A percentile compares a stretch with the other conserved stretches of the same genome.
These are phyloP conservation scores for Curvularia eragrostidis DNA, from an alignment of 2,329 filamentous ascomycete species.

Conservation along the genomic window DNA sequence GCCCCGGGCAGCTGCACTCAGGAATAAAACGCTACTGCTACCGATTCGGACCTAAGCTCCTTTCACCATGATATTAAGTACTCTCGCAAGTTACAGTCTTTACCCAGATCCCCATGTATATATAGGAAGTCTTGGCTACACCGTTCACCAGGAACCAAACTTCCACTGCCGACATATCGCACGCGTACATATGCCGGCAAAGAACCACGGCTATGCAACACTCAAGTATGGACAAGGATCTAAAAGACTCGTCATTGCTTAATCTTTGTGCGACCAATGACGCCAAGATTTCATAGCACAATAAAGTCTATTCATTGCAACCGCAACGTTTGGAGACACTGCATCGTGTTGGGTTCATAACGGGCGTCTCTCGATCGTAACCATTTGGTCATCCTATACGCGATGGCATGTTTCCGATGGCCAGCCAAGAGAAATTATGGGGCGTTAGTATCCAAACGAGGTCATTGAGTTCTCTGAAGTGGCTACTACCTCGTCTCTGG, in stretches of 20 bases:
- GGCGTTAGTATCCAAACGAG: neutral
- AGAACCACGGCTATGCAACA: slow-evolving; percentile 1
- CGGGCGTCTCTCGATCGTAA: neutral
- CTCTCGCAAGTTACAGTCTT: no score
- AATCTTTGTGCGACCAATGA: slow-evolving; percentile 7
- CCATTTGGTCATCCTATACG: neutral
- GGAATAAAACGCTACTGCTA: no score
- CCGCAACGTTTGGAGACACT: neutral
- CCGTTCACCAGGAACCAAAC: slow-evolving; percentile 8
- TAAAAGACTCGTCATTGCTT: slow-evolving; percentile 8
- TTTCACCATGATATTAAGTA: no score
- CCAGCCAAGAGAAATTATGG: neutral
- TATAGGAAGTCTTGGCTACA: neutral
- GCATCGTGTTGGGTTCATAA: neutral
- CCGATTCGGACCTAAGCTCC: no score
- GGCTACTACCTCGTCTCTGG: neutral
- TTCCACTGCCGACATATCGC: slow-evolving; percentile 8
- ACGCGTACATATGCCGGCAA: slow-evolving; percentile 3
- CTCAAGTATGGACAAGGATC: neutral
- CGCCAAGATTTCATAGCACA: neutral
- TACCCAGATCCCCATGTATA: no score
- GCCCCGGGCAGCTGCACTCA: no score
- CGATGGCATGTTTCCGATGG: neutral
- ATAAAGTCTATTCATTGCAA: neutral
- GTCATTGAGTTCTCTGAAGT: neutral